Base-by-base conservation (phyloP, 306 rosid species). In the Corylus heterophylla region DNA sequence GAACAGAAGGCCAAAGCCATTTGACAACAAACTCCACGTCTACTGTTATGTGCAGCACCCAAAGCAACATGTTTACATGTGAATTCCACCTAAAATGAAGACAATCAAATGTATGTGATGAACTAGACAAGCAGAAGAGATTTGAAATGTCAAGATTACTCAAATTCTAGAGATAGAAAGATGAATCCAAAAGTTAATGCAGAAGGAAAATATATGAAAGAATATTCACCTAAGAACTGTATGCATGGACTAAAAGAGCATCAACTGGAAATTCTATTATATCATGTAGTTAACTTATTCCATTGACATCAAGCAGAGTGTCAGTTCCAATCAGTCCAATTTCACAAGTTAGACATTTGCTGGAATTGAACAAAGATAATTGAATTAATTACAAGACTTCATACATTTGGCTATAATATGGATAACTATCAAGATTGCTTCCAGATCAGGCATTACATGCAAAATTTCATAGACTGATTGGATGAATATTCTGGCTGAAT, bases 1-100 rank as follows among this genome's bases (percentile, higher is more conserved):
- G 49, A 64, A 50, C 76, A 80, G 7, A 25, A 73, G 77, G 16
- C 63, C 66, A 70, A n/a, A 73, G 67, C 18, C 71, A 77, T 74
- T 77, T 79, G 75, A 67, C 52, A 79, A 69, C 69, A 48, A 75
- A 14, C 31, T 22, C 4, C 50, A 42, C 48, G 7, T 10, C 72
- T 20, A 25, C 72, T 8, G 72, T 9, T 67, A 42, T 3, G 10
- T 67, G 50, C n/a, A 62, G 71, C 0, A 14, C 3, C 71, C 42
- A 62, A 62, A 29, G 44, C n/a, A 25, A 63, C 9, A 54, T 54
- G 22, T 6, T 31, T 14, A 31, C 20, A 67, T 18, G 27, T 3
- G 71, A 37, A 11, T 39, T 66, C 71, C 71, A 67, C 48, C 29
- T 5, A 16, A 31, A 63, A 63, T 2, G 20, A 14, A 63, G 44